Evolutionary conservation across 352 stramenopile genomes (phyloP), one percentile per base, ranked within the genome.

Genomic region (Globisporangium echinulatum): DNA sequence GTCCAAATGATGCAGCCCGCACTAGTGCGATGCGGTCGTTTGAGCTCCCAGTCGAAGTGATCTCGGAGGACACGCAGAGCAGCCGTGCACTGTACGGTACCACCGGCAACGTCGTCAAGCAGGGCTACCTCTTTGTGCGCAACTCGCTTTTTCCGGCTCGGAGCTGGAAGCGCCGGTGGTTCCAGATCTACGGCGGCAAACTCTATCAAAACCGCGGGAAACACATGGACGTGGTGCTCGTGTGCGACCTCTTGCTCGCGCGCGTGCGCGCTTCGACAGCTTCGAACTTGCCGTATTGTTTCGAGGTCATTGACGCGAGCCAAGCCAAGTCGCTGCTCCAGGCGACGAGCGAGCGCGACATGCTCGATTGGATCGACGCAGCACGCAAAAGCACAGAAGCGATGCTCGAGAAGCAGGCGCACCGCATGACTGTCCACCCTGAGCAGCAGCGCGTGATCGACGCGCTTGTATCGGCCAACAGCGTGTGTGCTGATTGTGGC

Each of bases 111-210:
- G 66, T 85, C 37, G 68, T 82, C 14, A 93, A 93, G 58, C 85
- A 95, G 60, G 85, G 85, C 3, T 95, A 91, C 66, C 60, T 95
- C 14, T 92, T 95, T 39, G 74, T 93, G n/a, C 85, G 85, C 48
- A 92, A 88, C 60, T 74, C 82, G 4, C 74, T 92, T 59, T 95
- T 95, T 64, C 83, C 85, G 40, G 72, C 83, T 6, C 73, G 85
- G 25, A 93, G 79, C 55, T 95, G 83, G 83, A 95, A 95, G 62
- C 77, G 85, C 11, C 74, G 81, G 4, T 95, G 85, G 85, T 95
- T 92, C 65, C 80, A 95, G 56, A 95, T 95, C 60, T 82, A 93
- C 71, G 77, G 70, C 8, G 83, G 86, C 19, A 95, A 95, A 52
- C 66, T 95, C 38, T 95, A 92, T 37, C 82, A 90, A 44, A 91